Base-by-base conservation (phyloP, 2,329 filamentous ascomycete species). In the Penicillium sp. region DNA sequence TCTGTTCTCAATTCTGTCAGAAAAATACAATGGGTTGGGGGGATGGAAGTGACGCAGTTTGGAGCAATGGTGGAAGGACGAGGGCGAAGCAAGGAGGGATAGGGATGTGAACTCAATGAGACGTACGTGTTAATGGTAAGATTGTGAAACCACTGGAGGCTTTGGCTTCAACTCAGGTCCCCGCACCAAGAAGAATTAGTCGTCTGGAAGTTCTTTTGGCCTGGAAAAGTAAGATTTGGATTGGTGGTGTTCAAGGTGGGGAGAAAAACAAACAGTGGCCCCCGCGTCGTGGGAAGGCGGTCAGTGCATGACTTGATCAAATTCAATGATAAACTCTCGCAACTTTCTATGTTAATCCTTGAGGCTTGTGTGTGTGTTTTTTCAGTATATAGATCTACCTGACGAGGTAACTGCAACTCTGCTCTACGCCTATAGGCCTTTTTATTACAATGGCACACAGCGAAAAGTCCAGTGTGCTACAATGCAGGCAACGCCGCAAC, bases 241-340 rank as follows among this genome's bases (percentile, higher is more conserved):
- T 42, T 42, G 27, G 19, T 50, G 47, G 25, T 39, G n/a, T 49
- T 29, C 10, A 60, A 59, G 53, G 69, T 70, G 70, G 70, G 67
- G 67, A 69, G 64, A 59, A 61, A 72, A 68, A 73, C 69, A 75
- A 75, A 74, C 70, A 74, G 71, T 50, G 33, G 19, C 67, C 62
- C 62, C 64, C 66, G 60, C 68, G 71, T 63, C 57, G 47, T 23
- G 31, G 14, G 27, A 48, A 48, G 48, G 48, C 48, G 48, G 48
- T 53, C 42, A 53, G 31, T 23, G 25, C 19, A 51, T 26, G 35
- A 26, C 5, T 51, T 43, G 14, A 31, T 11, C 11, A 31, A 14
- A 13, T 31, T 0, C 29, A 31, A 14, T 31, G 27, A 29, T 9
- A 3, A 14, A 21, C 21, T 49, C 5, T 35, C 2, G 4, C 27